Base-by-base conservation (phyloP, 2,329 filamentous ascomycete species). In the Phaeosphaeria sp. region DNA sequence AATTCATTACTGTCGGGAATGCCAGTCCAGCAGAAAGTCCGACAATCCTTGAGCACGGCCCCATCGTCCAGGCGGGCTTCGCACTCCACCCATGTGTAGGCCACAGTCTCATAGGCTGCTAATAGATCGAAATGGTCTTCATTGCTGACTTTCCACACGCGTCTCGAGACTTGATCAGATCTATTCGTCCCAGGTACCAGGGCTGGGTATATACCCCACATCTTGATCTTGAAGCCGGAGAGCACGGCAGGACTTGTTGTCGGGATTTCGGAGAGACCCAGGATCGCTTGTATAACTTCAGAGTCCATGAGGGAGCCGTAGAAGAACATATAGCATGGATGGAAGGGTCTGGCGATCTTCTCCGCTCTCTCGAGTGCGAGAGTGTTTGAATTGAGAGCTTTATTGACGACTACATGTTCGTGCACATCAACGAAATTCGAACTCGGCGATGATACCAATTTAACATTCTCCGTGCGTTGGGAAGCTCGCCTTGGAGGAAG, bases 121-220 rank as follows among this genome's bases (percentile, higher is more conserved):
- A 72, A 49, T 10, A 53, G 51, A 3, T 56, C 43, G 42, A 72
- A 70, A 0, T 69, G 58, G 2, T 46, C 54, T 53, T 62, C 58
- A 3, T 49, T 50, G 6, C 46, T 48, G 11, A 67, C 41, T 33
- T 64, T 33, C 62, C 62, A 70, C 13, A 66, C 54, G 21, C 44
- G 46, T 6, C 67, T 63, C 20, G 22, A 27, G 3, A 70, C 66
- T 1, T 41, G 50, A 7, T 55, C 54, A 50, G 39, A 48, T 7
- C 25, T 15, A n/a, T 46, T 9, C 5, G 5, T 27, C 25, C n/a
- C 22, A 44, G 44, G 56, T 43, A 72, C 50, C 27, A 72, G 50
- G 36, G 62, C 57, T 48, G 72, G 72, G 63, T 76, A 77, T 52
- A 71, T 72, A 27, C 72, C 68, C 71, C 69, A 76, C 66, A 76